phyloP scores from a whole-genome alignment of 768 basidiomycete species.

The Boletus huronensis region DNA sequence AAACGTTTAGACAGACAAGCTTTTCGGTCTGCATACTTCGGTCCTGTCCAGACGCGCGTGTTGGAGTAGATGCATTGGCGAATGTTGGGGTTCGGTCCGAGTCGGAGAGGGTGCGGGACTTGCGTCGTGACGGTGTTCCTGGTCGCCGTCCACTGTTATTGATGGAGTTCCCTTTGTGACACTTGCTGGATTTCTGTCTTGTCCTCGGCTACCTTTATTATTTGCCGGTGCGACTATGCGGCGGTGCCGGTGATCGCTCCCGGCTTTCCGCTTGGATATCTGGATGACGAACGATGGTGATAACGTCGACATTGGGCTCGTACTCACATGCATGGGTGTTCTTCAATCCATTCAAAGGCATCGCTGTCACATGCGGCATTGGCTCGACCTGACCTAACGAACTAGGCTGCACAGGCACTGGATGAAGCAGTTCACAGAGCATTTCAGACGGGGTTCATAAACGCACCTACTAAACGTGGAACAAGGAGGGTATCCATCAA shows the following conservation, averaged over 20 bases:
- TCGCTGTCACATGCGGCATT: conserved; percentile 61
- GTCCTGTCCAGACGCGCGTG: not conserved
- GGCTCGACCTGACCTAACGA: too few relatives aligned
- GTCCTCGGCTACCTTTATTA: not conserved
- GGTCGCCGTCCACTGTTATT: not conserved
- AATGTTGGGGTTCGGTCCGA: not conserved
- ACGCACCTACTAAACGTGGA: not conserved
- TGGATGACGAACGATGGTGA: conserved; percentile 11
- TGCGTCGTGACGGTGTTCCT: not conserved
- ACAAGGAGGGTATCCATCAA: not conserved
- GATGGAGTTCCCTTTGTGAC: not conserved
- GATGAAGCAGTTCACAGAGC: not conserved
- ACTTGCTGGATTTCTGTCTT: not conserved
- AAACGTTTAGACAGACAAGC: not conserved
- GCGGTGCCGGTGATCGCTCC: not conserved
- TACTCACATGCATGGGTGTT: conserved; percentile 70
- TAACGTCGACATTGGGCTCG: conserved; percentile 61
- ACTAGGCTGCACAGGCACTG: not conserved
- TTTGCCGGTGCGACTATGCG: not conserved
- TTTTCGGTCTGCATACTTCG: not conserved
- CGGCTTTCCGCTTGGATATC: not conserved
- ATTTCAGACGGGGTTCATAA: not conserved
- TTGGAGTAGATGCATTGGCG: not conserved
- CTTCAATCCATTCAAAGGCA: conserved; percentile 56
- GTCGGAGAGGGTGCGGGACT: not conserved